These are phyloP conservation scores for Phytophthora sojae DNA, from an alignment of 352 stramenopile genomes.

Conservation along the genomic window DNA sequence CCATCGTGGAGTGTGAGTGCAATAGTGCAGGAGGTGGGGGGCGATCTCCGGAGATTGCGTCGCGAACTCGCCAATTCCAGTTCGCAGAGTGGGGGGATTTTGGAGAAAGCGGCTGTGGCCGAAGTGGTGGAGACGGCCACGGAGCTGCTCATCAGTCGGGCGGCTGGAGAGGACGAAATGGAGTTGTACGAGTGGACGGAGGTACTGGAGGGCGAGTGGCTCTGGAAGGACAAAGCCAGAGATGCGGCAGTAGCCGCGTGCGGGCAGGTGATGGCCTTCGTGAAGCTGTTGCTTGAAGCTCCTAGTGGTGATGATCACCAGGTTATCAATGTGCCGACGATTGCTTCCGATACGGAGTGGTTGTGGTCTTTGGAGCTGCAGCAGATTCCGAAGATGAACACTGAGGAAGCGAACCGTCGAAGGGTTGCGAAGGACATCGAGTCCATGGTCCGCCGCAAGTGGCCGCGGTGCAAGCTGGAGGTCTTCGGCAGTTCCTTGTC, in stretches of 20 bases:
- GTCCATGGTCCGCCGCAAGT: constrained; percentile 38
- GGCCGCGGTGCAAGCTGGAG: constrained; percentile 41
- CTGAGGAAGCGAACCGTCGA: constrained; percentile 45
- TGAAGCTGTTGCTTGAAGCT: constrained; percentile 40
- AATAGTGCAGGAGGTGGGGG: constrained; percentile 28
- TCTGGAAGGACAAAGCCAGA: constrained; percentile 25
- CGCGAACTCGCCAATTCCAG: constrained; percentile 12
- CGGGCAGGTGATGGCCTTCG: constrained; percentile 37
- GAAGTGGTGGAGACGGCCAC: constrained; percentile 61
- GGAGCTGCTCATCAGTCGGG: constrained; percentile 60
- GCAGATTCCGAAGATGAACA: constrained; percentile 37
- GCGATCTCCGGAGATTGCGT: constrained; percentile 27
- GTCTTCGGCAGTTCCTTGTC: constrained; percentile 79
- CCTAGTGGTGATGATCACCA: neutral
- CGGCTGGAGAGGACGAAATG: constrained; percentile 22
- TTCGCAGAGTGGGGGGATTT: constrained; percentile 6
- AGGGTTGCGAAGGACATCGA: constrained; percentile 40
- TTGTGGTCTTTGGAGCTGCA: constrained; percentile 27
- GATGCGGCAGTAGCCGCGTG: constrained; percentile 16
- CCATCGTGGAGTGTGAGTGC: neutral
- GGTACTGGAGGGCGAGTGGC: constrained; percentile 27
- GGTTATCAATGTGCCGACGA: neutral
- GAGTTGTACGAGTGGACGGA: constrained; percentile 45
- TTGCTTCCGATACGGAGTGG: neutral
- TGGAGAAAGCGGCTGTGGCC: constrained; percentile 38